A percentile compares a stretch with the other conserved stretches of the same genome.
Evolutionary conservation across 768 basidiomycete genomes (phyloP).

Genomic region (Rhodotorula graminis): DNA sequence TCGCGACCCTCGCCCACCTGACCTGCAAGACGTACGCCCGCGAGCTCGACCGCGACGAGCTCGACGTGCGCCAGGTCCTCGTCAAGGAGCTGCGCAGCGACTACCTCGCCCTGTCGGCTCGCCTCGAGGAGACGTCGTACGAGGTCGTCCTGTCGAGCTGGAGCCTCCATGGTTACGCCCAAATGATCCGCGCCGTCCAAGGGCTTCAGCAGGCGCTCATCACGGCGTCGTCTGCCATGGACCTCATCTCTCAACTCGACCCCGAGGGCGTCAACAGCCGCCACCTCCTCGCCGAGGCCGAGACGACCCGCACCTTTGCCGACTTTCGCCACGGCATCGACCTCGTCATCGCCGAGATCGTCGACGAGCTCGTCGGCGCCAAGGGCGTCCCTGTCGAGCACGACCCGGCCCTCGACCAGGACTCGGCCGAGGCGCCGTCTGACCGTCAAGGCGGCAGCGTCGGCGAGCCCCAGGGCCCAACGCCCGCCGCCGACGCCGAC

Average conservation of each 20-base stretch:
- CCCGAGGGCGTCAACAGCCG: slow-evolving; percentile 33
- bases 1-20: slow-evolving; percentile 32
- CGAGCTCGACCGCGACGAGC: slow-evolving; percentile 26
- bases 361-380: slow-evolving; percentile 47
- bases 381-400: neutral
- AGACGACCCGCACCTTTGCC: slow-evolving; percentile 57
- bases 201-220: slow-evolving; percentile 38
- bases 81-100: slow-evolving; percentile 32
- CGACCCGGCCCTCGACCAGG: neutral
- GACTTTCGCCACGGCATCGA: slow-evolving; percentile 89
- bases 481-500: neutral
- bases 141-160: slow-evolving; percentile 25
- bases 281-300: slow-evolving; percentile 58
- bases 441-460: neutral
- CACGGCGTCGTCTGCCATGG: slow-evolving; percentile 28
- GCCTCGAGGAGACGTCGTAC: slow-evolving; percentile 27
- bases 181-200: slow-evolving; percentile 28
- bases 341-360: slow-evolving; percentile 86
- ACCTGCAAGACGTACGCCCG: slow-evolving; percentile 32
- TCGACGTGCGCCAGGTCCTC: slow-evolving; percentile 34
- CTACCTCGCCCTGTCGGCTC: slow-evolving; percentile 24
- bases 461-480: neutral
- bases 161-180: slow-evolving; percentile 15
- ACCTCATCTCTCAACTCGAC: slow-evolving; percentile 36
- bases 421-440: neutral